Conservation (phyloP, 108 stramenopile species). For the Schizochytrium sp. region DNA sequence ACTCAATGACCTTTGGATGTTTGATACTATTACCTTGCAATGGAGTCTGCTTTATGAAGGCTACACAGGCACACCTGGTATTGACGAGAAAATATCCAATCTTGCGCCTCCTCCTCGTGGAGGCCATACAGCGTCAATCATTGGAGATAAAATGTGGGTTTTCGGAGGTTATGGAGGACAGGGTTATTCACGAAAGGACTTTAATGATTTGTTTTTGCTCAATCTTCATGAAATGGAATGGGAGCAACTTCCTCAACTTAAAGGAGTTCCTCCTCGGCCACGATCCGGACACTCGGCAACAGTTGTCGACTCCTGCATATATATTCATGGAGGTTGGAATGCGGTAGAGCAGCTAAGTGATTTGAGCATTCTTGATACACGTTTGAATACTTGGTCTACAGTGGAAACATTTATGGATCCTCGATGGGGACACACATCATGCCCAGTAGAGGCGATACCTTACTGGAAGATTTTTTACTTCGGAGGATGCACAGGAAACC, state of each 20-base stretch:
- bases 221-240: slow-evolving; percentile 75
- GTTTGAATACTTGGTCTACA: slow-evolving; percentile 73
- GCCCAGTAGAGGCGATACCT: slow-evolving; percentile 80
- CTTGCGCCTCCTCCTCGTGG: slow-evolving; percentile 77
- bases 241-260: slow-evolving; percentile 65
- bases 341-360: slow-evolving; percentile 81
- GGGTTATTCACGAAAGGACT: slow-evolving; percentile 81
- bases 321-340: slow-evolving; percentile 86
- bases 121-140: slow-evolving; percentile 76
- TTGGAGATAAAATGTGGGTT: slow-evolving; percentile 72
- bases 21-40: slow-evolving; percentile 75
- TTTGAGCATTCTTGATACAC: slow-evolving; percentile 77
- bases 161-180: slow-evolving; percentile 86
- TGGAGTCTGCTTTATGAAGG: slow-evolving; percentile 71
- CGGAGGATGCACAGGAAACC: slow-evolving; percentile 83
- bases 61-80: not conserved
- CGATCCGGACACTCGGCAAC: slow-evolving; percentile 81
- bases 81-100: not conserved
- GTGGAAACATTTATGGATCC: slow-evolving; percentile 70
- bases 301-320: slow-evolving; percentile 76
- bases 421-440: slow-evolving; percentile 63
- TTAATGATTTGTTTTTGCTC: slow-evolving; percentile 79
- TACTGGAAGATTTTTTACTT: slow-evolving; percentile 87
- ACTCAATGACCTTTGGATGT: slow-evolving; percentile 82
- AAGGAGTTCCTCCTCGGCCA: slow-evolving; percentile 76